These are phyloP conservation scores for Aurantiochytrium sp. DNA, from an alignment of 108 stramenopile species.

Conservation along the genomic window DNA sequence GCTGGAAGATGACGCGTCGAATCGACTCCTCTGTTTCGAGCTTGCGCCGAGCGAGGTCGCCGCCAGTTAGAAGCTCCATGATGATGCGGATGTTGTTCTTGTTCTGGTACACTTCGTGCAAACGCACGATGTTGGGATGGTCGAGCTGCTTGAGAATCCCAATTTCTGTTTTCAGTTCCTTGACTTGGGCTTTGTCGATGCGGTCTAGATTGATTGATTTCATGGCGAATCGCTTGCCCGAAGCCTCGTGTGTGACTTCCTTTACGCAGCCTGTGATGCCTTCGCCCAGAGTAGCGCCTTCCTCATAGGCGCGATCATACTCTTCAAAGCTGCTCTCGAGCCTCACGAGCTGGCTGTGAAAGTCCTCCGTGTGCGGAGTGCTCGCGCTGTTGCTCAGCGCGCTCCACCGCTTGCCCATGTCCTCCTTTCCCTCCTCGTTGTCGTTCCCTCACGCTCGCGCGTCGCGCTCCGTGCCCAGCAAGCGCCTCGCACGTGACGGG, in stretches of 20 bases:
- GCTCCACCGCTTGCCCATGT: not conserved
- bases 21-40: constrained; percentile 65
- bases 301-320: constrained; percentile 30
- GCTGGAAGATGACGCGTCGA: constrained; percentile 40
- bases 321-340: constrained; percentile 31
- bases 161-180: constrained; percentile 80
- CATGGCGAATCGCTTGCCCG: constrained; percentile 24
- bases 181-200: constrained; percentile 43
- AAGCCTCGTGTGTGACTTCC: not conserved
- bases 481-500: too few relatives aligned
- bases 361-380: not conserved
- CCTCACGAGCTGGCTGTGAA: not conserved
- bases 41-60: constrained; percentile 66
- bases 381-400: not conserved
- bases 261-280: constrained; percentile 30
- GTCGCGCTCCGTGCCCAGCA: too few relatives aligned
- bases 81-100: constrained; percentile 58
- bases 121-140: constrained; percentile 74
- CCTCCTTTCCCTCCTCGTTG: too few relatives aligned
- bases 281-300: constrained; percentile 28
- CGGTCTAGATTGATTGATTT: constrained; percentile 33
- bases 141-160: constrained; percentile 64
- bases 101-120: constrained; percentile 65
- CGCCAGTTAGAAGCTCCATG: constrained; percentile 65
- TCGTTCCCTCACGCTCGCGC: too few relatives aligned